Evolutionary conservation across 2,329 filamentous ascomycete species (phyloP), one percentile per base, ranked within the genome.

Genomic region (Aureobasidium subglaciale): DNA sequence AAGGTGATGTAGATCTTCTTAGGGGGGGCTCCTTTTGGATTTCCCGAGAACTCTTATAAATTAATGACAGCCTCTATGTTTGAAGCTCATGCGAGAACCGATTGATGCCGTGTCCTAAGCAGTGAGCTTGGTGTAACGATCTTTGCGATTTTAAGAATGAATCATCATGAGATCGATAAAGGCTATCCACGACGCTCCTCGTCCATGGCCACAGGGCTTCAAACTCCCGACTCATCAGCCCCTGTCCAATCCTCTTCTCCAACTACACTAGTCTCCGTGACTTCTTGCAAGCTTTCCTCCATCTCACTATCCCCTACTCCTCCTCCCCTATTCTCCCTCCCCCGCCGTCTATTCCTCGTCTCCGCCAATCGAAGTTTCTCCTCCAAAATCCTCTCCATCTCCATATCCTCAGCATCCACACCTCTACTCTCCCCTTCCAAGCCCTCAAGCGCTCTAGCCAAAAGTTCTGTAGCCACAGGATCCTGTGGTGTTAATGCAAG

Each of bases 401-500:
- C 58, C 53, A 71, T 57, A 64, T 72, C 57, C 67, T 73, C 64
- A 70, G 76, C 25, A 69, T 76, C 67, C 73, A 68, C 81, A 75
- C 67, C 56, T 58, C 73, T 18, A 2, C 15, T 18, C 9, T 73
- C 70, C 9, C 73, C 63, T 3, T 79, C 77, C 35, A 83, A 80
- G 68, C 86, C 82, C 25, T 82, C 80, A 1, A 90, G 73, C 3
- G 88, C 87, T 66, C 85, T 86, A 63, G 82, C 84, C 29, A 93
- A 73, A 48, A 93, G 72, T 67, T 93, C 88, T 0, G 86, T 90
- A 2, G 88, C 87, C 61, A 91, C 86, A 5, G 87, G 83, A 65
- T 93, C 88, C 70, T 93, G 88, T 0, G 88, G 86, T 30, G 82
- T 80, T 20, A 92, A 83, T 0, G 88, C 86, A 15, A 93, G 77